Evolutionary conservation across 495 filamentous ascomycete genomes (phyloP), one percentile per base, ranked within the genome.

Genomic region (Lichenothelia convexa): DNA sequence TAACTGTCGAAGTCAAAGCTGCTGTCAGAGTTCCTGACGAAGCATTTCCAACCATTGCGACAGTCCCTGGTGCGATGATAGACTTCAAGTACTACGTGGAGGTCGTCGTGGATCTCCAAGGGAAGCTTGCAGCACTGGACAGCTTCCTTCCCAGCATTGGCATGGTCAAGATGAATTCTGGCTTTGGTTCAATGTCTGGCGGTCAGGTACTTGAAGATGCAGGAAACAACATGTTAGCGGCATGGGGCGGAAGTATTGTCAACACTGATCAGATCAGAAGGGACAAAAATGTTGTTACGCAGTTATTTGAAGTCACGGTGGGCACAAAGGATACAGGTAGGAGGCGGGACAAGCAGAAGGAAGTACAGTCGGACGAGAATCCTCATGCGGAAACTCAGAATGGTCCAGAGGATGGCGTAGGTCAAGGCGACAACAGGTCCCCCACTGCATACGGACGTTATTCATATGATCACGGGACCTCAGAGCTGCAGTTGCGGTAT

Each of bases 81-180:
- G 80, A 74, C 42, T 95, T 97, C 57, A 79, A 76, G 45, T 95
- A 97, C 50, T 80, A 80, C 45, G 68, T 93, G 18, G 89, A 97
- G 52, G 79, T 93, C 2, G 75, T 95, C 16, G 67, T 93, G 2
- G 89, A 97, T 48, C 61, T 94, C 6, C 82, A 87, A 19, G 85
- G 87, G 11, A 93, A 83, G 48, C 63, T 93, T 3, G 71, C 73
- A 16, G 71, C 74, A 4, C 65, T 68, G 27, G 71, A 83, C 46
- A 56, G 75, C 21, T 68, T 70, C 51, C 53, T 77, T 43, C 67
- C 68, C 36, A 65, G 67, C 34, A 55, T 70, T 39, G 71, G 63
- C 36, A 61, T 73, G 46, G 59, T 70, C 12, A 64, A 60, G 31
- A 49, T 59, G 27, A 52, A 65, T 21, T 30, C 56, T 39, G 29